A percentile compares a stretch with the other conserved stretches of the same genome.
Conservation (phyloP, 129 eudicot genomes). For the Mikania micrantha region DNA sequence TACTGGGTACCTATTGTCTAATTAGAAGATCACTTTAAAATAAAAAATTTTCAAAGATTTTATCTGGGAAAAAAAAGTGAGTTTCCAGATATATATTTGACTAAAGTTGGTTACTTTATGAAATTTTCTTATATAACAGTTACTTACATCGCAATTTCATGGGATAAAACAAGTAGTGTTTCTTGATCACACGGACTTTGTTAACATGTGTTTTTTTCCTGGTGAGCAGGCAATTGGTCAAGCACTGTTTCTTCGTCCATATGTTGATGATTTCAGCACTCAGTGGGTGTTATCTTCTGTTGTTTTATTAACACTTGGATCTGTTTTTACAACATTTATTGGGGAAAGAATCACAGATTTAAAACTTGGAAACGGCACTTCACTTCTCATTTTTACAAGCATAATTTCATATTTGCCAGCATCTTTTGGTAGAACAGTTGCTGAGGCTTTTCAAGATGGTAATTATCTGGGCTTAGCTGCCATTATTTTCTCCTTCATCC, state of each 20-base stretch:
- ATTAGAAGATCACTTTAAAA: not conserved
- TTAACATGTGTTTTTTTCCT: not conserved
- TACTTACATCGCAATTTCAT: not conserved
- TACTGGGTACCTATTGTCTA: not conserved
- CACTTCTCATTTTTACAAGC: constrained; percentile 90
- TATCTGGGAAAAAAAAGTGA: too few relatives aligned
- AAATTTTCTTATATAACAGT: not conserved
- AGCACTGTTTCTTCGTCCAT: constrained; percentile 86
- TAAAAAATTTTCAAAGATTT: not conserved
- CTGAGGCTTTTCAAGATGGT: constrained; percentile 87
- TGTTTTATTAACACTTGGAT: constrained; percentile 74
- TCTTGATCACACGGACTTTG: not conserved
- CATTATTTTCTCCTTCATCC: constrained; percentile 62
- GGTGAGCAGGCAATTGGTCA: constrained; percentile 86
- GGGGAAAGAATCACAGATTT: constrained; percentile 93
- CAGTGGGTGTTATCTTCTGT: constrained; percentile 91
- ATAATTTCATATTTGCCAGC: constrained; percentile 97
- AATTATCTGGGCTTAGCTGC: constrained; percentile 74
- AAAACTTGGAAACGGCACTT: constrained; percentile 96
- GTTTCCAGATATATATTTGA: not conserved
- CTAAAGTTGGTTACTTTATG: not conserved
- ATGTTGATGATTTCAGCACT: constrained; percentile 86
- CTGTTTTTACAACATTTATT: constrained; percentile 74
- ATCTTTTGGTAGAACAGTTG: constrained; percentile 89
- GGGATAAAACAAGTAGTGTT: not conserved